Conservation (phyloP, 179 eudicot species). For the Spinacia oleracea region DNA sequence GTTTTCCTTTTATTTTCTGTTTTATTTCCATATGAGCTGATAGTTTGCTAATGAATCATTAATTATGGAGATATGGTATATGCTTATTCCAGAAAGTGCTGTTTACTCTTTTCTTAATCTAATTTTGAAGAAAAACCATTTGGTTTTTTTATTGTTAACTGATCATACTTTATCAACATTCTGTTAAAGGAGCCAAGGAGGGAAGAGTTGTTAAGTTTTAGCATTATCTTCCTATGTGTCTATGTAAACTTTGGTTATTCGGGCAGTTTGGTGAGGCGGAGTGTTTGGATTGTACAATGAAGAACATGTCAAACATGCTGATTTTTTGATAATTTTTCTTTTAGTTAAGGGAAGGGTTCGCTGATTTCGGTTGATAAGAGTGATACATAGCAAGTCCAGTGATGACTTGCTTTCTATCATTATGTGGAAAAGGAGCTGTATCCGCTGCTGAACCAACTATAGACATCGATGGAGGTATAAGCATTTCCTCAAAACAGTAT, state of each 20-base stretch:
- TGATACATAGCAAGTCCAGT: neutral
- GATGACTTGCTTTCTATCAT: constrained; percentile 28
- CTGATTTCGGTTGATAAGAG: neutral
- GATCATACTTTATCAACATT: neutral
- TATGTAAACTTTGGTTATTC: neutral
- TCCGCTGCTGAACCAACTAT: constrained; percentile 10
- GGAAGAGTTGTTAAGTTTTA: neutral
- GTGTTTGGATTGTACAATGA: neutral
- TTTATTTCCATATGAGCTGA: neutral
- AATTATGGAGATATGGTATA: neutral
- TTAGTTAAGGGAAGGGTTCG: constrained; percentile 13
- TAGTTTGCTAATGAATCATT: neutral
- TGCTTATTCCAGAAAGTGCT: neutral
- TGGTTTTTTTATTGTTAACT: no score
- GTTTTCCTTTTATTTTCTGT: no score
- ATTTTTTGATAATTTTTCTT: neutral
- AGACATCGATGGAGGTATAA: constrained; percentile 24
- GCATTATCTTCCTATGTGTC: neutral
- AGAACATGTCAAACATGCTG: neutral
- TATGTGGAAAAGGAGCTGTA: constrained; percentile 11
- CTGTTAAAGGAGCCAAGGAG: no score
- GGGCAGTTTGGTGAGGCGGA: neutral
- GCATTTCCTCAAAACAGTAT: neutral
- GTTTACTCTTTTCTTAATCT: neutral
- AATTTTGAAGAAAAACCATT: neutral